Base-by-base conservation (phyloP, 2,329 filamentous ascomycete species). In the Phaeosphaeria sp. region DNA sequence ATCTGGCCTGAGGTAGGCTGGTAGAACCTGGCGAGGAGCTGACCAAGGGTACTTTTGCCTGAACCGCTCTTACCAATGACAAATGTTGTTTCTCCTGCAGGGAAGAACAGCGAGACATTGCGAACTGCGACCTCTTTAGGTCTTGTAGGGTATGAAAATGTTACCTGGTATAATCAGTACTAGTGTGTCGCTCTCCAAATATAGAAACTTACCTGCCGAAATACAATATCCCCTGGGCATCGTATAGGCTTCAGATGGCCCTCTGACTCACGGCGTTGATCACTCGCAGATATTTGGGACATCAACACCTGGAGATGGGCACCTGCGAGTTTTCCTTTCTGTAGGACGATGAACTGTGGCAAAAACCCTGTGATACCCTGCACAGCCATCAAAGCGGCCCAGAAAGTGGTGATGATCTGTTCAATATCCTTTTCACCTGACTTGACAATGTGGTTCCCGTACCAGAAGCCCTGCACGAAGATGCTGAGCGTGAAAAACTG, bases 401-500 rank as follows among this genome's bases (percentile, higher is more conserved):
- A 96, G 64, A 98, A 97, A 0, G 92, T 90, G 0, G 91, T 95
- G 46, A 97, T 76, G 2, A 96, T 86, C 54, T 89, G 81, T 0
- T 89, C 90, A 0, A 91, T 80, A 11, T 80, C 82, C 13, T 86
- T 78, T 0, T 82, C 74, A 1, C 87, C 87, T 1, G 84, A 77
- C 10, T 82, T 80, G 10, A 95, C 87, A 1, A 97, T 83, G 1
- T 85, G 80, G 25, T 89, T 85, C 0, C 93, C 93, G 66, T 93
- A 96, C 87, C 91, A 97, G 70, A 98, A 97, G 0, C 93, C 93
- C 56, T 93, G 85, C 0, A 96, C 89, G 64, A 98, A 97, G 73
- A 97, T 88, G 1, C 82, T 83, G 3, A 92, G 84, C 27, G 90
- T 88, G 80, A 93, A 88, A 64, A 96, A 86, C 47, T 89, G 88